Conservation (phyloP, 176 grass and related monocot genomes). For the Eleusine coracana region DNA sequence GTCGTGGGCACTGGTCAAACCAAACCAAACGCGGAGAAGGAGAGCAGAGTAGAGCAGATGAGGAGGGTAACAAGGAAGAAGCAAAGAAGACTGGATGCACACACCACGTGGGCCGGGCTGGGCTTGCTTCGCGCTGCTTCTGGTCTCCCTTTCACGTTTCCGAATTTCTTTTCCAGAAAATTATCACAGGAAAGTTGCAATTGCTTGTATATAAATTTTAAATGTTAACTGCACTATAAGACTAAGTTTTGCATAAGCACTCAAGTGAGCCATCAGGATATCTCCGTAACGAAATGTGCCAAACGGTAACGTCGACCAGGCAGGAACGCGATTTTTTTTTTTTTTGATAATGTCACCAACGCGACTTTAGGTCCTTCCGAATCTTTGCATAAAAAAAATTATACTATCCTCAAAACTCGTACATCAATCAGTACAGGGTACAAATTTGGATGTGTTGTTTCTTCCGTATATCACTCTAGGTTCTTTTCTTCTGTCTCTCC, state of each 20-base stretch:
- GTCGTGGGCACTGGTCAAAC: background rate
- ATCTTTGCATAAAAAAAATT: background rate
- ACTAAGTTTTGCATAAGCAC: background rate
- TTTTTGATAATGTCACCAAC: too few species aligned
- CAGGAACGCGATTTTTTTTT: background rate
- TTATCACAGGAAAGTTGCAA: background rate
- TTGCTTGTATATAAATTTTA: background rate
- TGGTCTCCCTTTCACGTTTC: background rate
- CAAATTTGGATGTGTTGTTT: background rate
- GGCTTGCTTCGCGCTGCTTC: background rate
- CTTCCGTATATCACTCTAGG: background rate
- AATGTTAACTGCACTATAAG: background rate
- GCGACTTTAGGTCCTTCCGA: background rate
- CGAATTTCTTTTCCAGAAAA: background rate
- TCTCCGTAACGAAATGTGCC: background rate
- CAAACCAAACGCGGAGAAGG: background rate
- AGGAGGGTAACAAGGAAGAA: too few species aligned
- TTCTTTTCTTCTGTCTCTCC: background rate
- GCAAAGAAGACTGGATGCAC: background rate
- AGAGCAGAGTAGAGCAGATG: background rate
- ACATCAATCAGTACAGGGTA: background rate
- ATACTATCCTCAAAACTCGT: background rate
- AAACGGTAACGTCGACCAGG: too few species aligned
- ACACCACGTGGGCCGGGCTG: background rate
- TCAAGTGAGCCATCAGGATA: background rate